Evolutionary conservation across 1,284 basidiomycete genomes (phyloP).

Genomic region (Malassezia pachydermatis): DNA sequence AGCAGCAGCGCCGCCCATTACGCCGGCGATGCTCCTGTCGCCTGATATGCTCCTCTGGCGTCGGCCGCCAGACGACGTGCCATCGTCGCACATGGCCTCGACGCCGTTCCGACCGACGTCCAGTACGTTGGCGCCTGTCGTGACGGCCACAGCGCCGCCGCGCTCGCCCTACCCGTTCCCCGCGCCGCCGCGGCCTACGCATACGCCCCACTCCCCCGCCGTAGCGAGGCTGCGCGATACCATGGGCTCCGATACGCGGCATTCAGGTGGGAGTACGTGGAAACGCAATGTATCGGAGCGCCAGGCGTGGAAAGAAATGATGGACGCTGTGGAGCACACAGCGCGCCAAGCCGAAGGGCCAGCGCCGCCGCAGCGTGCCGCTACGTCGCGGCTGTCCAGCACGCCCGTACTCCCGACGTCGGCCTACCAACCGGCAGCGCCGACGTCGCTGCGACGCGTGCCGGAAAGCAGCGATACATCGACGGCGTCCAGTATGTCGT

Average conservation of each 20-base stretch:
- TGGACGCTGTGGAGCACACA: constrained; percentile 41
- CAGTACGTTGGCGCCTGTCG: background rate
- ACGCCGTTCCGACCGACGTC: background rate
- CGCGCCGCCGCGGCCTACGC: background rate
- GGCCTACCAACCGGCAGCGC: too few species aligned
- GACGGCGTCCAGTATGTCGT: background rate
- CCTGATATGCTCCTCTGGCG: background rate
- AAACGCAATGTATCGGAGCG: constrained; percentile 43
- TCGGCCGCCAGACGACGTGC: constrained; percentile 1
- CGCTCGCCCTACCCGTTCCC: constrained; percentile 1
- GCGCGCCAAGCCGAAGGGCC: too few species aligned
- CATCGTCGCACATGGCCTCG: background rate
- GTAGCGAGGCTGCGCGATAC: constrained; percentile 17
- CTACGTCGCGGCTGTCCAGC: background rate
- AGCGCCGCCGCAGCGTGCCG: too few species aligned
- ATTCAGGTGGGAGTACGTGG: constrained; percentile 43
- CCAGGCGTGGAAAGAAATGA: constrained; percentile 44
- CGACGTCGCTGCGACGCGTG: too few species aligned
- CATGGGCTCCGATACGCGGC: constrained; percentile 40
- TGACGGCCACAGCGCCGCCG: background rate
- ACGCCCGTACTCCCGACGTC: too few species aligned
- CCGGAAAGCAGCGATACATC: too few species aligned
- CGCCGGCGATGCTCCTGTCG: constrained; percentile 8
- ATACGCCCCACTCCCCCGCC: constrained; percentile 3
- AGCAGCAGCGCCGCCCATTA: background rate